These are phyloP conservation scores for Porogramme epimiltina DNA, from an alignment of 1,284 basidiomycete species.

Conservation along the genomic window DNA sequence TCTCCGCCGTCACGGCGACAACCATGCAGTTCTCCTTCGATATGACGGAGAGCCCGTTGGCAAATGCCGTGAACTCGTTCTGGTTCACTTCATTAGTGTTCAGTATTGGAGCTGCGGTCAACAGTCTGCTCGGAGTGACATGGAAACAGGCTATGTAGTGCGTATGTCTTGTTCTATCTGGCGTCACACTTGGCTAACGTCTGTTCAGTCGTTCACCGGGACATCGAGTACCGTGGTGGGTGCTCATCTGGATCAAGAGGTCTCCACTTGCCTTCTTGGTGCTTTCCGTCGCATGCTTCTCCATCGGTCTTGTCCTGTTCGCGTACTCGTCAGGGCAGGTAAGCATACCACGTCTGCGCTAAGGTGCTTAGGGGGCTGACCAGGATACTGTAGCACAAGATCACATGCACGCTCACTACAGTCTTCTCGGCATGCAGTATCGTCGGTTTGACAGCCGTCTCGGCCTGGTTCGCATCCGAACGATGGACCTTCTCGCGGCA, in stretches of 20 bases:
- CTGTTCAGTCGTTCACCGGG: slow-evolving; percentile 52
- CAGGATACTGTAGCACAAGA: slow-evolving; percentile 42
- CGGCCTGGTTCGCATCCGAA: slow-evolving; percentile 77
- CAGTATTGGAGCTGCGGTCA: slow-evolving; percentile 75
- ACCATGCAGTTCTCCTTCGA: slow-evolving; percentile 69
- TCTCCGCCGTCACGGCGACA: slow-evolving; percentile 74
- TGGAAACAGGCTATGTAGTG: slow-evolving; percentile 83
- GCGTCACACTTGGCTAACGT: neutral
- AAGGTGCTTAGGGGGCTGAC: neutral
- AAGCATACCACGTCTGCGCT: slow-evolving; percentile 16
- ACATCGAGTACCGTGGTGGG: slow-evolving; percentile 78
- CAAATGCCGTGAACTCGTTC: slow-evolving; percentile 64
- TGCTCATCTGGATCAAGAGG: slow-evolving; percentile 79
- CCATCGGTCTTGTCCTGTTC: slow-evolving; percentile 67
- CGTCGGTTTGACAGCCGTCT: slow-evolving; percentile 74
- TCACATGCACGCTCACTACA: slow-evolving; percentile 72
- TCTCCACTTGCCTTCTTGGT: slow-evolving; percentile 75
- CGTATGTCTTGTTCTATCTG: slow-evolving; percentile 30
- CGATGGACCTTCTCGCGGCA: slow-evolving; percentile 71
- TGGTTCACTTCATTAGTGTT: slow-evolving; percentile 79
- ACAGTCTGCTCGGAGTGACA: slow-evolving; percentile 69
- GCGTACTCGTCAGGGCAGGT: slow-evolving; percentile 66
- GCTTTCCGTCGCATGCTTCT: slow-evolving; percentile 72
- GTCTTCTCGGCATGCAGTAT: slow-evolving; percentile 75
- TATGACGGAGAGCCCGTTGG: slow-evolving; percentile 31